phyloP scores from a whole-genome alignment of 2,329 filamentous ascomycete genomes.

The Colletotrichum sp. region DNA sequence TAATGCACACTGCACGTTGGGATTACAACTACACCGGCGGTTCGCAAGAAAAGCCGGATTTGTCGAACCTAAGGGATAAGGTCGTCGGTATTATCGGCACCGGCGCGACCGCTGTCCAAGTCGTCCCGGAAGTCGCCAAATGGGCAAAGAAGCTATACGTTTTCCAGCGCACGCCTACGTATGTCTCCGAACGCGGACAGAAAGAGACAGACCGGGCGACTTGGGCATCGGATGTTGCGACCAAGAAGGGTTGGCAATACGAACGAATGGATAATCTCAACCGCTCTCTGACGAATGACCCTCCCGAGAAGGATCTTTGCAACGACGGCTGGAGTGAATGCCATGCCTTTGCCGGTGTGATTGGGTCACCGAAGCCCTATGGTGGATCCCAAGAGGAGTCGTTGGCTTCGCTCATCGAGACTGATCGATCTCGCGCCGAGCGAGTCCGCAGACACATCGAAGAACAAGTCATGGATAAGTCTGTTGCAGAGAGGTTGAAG shows the following conservation, averaged over 20 bases:
- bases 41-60: constrained; percentile 37
- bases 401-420: constrained; percentile 38
- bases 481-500: constrained; percentile 56
- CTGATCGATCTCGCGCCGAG: constrained; percentile 47
- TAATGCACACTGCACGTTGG: constrained; percentile 50
- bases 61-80: constrained; percentile 51
- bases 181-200: constrained; percentile 41
- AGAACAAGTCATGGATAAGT: constrained; percentile 51
- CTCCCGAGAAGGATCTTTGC: constrained; percentile 41
- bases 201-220: constrained; percentile 38
- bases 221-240: constrained; percentile 35
- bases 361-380: constrained; percentile 44
- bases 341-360: constrained; percentile 36
- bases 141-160: constrained; percentile 56
- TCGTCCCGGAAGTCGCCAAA: constrained; percentile 47
- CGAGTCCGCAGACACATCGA: constrained; percentile 49
- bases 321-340: constrained; percentile 50
- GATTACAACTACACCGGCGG: constrained; percentile 47
- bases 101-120: constrained; percentile 51
- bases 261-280: constrained; percentile 41
- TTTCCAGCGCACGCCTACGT: constrained; percentile 58
- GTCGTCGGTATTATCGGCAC: constrained; percentile 54
- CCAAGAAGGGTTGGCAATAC: constrained; percentile 52
- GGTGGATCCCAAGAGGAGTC: constrained; percentile 33
- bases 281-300: constrained; percentile 39